Conservation (phyloP, 2,329 filamentous ascomycete genomes). For the Ophiosphaerella korrae region DNA sequence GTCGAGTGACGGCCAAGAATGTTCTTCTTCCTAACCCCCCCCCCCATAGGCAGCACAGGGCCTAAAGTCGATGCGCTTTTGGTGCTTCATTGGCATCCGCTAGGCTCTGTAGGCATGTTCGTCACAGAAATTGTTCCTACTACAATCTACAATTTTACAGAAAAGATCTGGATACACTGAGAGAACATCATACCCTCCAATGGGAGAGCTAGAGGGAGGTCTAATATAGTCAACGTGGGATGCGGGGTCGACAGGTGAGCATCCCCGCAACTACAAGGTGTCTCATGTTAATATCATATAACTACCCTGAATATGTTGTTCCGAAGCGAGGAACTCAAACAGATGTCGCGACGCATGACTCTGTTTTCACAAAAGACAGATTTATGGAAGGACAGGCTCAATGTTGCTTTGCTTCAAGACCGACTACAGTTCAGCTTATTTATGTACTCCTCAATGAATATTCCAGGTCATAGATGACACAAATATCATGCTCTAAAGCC, state of each 20-base stretch:
- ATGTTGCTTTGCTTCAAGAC: no score
- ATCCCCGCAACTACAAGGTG: constrained; percentile 24
- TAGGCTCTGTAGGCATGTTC: no score
- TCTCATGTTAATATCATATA: constrained; percentile 39
- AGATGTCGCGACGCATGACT: constrained; percentile 5
- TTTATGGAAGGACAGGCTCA: neutral
- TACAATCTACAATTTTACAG: constrained; percentile 13
- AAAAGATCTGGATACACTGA: constrained; percentile 5
- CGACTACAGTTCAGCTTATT: no score
- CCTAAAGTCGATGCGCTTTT: no score
- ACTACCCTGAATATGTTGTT: constrained; percentile 11
- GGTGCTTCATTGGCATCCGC: no score
- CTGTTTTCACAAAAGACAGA: neutral
- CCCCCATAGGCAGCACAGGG: no score
- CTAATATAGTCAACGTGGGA: constrained; percentile 18
- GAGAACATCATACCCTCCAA: constrained; percentile 3
- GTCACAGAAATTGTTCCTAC: neutral
- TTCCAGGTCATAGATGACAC: neutral
- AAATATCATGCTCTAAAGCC: neutral
- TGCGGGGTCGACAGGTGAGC: constrained; percentile 32
- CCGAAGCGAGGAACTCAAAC: neutral
- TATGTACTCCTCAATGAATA: neutral
- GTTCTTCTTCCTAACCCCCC: neutral
- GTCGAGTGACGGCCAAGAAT: neutral
- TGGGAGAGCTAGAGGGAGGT: constrained; percentile 16